Base-by-base conservation (phyloP, 2,329 filamentous ascomycete genomes). In the Madurella mycetomatis region DNA sequence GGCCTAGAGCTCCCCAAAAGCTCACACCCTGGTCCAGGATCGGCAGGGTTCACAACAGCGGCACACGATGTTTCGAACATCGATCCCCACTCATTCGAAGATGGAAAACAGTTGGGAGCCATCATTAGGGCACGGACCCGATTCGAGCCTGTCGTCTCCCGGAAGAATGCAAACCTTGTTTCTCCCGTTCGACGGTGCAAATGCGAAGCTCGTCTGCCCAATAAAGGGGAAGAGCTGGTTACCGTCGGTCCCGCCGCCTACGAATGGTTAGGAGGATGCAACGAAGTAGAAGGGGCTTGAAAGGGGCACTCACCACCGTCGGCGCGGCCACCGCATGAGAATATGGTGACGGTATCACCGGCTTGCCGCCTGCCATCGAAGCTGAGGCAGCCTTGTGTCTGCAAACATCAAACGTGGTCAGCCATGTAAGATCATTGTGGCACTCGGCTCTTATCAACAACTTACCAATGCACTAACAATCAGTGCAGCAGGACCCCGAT, bases 321-420 rank as follows among this genome's bases (percentile, higher is more conserved):
- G 15, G 76, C 77, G 37, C 77, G 71, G 9, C 78, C 78, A 25
- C 78, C 78, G 56, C 78, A 81, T 1, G 76, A 77, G 57, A 81
- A 81, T 16, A 81, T 51, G 5, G 66, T 76, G 25, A 80, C 76
- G 1, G 72, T 76, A 50, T 80, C 76, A 1, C 71, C 72, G 2
- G 66, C 64, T 5, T 66, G 62, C 16, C 77, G 69, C 17, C 77
- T 69, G 15, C 64, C 65, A 54, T 81, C 78, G 44, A 79, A 75
- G 65, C 72, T 78, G 44, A 81, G 67, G 54, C 78, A 81, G n/a
- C 77, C 77, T 49, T 79, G 59, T 5, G 61, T 64, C 62, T 64
- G 16, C 15, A 25, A 13, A 47, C 2, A 31, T 30, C 15, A 2
- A 8, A 11, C 2, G 13, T 18, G 54, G 41, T 46, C 5, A 11